Evolutionary conservation across 129 eudicot species (phyloP), one percentile per base, ranked within the genome.

Genomic region (Centaurea solstitialis): DNA sequence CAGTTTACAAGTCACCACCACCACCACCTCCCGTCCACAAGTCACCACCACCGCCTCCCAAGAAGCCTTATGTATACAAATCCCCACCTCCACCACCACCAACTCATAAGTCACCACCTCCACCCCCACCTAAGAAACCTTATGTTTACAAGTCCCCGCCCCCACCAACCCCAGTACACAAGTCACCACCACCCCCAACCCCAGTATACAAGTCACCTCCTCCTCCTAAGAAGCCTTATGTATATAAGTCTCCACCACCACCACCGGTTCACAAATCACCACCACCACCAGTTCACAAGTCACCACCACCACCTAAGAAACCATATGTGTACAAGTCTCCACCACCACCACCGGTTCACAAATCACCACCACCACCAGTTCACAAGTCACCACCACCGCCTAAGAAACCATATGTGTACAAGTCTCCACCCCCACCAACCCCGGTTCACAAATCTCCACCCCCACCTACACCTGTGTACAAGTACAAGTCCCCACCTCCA

Each of bases 81-180:
- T 86, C 86, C 39, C 86, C 86, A 43, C 86, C 86, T 10, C 84
- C 86, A 33, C 89, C 89, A 40, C 82, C 78, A 3, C 78, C 78
- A 12, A 37, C 24, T 20, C 13, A 61, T 4, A 76, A 61, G 72
- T 30, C 68, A 7, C 18, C 35, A 0, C 71, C 72, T 4, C 77
- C 83, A 23, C 72, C 83, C 37, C 53, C 76, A 4, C 80, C 80
- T 5, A 72, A 70, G 33, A 80, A 79, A 9, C 38, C 13, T 41
- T 38, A 65, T 24, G 22, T 39, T 1, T 76, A 79, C 69, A 59
- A 67, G 13, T 59, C 76, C 0, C 81, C 81, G 6, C 86, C 81
- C 12, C 86, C 77, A 7, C 85, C 69, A 13, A 50, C 81, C 9
- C 80, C 74, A 15, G 11, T 28, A 7, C 30, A 71, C 70, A 59